Evolutionary conservation across 257 asterid species (phyloP).

Genomic region (Ligustrum vulgare): DNA sequence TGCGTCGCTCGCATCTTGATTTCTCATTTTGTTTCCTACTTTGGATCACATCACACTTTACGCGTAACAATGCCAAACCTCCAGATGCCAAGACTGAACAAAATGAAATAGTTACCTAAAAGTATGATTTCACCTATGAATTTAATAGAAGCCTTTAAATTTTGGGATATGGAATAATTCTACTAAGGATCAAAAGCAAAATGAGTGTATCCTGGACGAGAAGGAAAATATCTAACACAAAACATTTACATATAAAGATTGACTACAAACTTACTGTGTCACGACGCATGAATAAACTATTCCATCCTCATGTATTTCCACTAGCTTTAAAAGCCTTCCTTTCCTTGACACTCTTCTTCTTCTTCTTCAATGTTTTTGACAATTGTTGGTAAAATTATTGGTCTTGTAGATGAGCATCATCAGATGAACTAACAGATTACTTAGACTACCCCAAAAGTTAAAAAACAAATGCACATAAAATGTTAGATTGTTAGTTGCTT

Average conservation of each 20-base stretch:
- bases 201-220: background rate
- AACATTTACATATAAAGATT: background rate
- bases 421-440: slow-evolving; percentile 11
- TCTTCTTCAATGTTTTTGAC: slow-evolving; percentile 67
- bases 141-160: too few relatives aligned
- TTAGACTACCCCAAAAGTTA: slow-evolving; percentile 1
- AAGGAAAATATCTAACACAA: too few relatives aligned
- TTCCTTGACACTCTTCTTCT: slow-evolving; percentile 61
- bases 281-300: slow-evolving; percentile 78
- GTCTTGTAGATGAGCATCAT: slow-evolving; percentile 38
- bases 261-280: slow-evolving; percentile 68
- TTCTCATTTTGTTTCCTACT: too few relatives aligned
- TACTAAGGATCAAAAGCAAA: too few relatives aligned
- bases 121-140: too few relatives aligned
- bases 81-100: too few relatives aligned
- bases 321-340: slow-evolving; percentile 78
- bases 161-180: too few relatives aligned
- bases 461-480: background rate
- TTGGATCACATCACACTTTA: too few relatives aligned
- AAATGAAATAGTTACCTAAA: too few relatives aligned
- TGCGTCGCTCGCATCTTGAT: too few relatives aligned
- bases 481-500: too few relatives aligned
- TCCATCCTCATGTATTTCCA: slow-evolving; percentile 91
- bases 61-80: too few relatives aligned
- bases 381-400: slow-evolving; percentile 34